These are phyloP conservation scores for Zygosaccharomyces bisporus DNA, from an alignment of 805 yeast genomes.

Conservation along the genomic window DNA sequence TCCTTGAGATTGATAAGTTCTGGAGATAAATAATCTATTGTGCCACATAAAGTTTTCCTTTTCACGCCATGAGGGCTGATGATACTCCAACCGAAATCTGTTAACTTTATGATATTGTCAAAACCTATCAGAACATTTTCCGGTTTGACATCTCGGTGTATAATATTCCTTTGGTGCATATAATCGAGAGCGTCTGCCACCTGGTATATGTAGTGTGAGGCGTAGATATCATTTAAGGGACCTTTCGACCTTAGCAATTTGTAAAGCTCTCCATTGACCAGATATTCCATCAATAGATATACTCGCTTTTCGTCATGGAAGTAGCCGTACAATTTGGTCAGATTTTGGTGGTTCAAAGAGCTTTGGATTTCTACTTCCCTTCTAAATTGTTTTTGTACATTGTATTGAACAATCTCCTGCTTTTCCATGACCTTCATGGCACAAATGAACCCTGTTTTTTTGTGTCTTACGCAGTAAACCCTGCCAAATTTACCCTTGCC, in stretches of 20 bases:
- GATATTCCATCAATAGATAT: conserved; percentile 79
- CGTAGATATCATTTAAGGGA: conserved; percentile 66
- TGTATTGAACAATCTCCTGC: conserved; percentile 65
- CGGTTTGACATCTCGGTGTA: conserved; percentile 92
- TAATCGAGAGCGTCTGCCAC: conserved; percentile 76
- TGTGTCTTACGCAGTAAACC: conserved; percentile 85
- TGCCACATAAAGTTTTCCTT: conserved; percentile 87
- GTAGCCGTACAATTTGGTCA: conserved; percentile 78
- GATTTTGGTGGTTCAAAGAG: conserved; percentile 69
- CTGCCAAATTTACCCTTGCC: conserved; percentile 94
- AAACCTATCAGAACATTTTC: conserved; percentile 81
- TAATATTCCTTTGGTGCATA: conserved; percentile 72
- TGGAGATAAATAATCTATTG: conserved; percentile 91
- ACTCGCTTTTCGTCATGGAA: conserved; percentile 79
- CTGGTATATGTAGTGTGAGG: conserved; percentile 77
- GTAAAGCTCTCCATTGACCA: conserved; percentile 83
- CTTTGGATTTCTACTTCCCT: conserved; percentile 92
- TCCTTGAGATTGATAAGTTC: conserved; percentile 85
- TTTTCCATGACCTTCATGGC: conserved; percentile 92
- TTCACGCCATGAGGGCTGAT: conserved; percentile 51
- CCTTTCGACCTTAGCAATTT: conserved; percentile 61
- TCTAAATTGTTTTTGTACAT: conserved; percentile 79
- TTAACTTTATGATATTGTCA: conserved; percentile 72
- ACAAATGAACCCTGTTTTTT: conserved; percentile 68
- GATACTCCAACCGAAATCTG: conserved; percentile 97